Evolutionary conservation across 106 monocot genomes (phyloP).

Genomic region (Dendrobium officinale): DNA sequence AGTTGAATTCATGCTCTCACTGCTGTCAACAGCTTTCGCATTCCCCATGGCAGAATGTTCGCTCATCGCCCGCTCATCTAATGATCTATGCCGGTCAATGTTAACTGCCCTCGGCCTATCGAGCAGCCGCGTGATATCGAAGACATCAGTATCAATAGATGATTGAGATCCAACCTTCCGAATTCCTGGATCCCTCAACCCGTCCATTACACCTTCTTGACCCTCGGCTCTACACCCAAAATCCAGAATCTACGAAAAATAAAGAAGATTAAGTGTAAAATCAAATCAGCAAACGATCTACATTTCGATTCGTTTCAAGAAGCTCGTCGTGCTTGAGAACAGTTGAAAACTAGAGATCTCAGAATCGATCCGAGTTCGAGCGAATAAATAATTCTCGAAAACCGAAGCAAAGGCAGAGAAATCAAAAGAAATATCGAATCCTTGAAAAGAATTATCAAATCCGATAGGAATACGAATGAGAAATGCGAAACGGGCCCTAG

Average conservation of each 20-base stretch:
- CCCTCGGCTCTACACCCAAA: background rate
- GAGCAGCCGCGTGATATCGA: conserved; percentile 35
- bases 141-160: conserved; percentile 31
- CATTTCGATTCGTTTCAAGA: background rate
- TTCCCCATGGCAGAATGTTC: conserved; percentile 44
- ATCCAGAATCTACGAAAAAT: background rate
- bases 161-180: conserved; percentile 37
- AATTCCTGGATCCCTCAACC: background rate
- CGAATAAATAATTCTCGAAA: background rate
- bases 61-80: conserved; percentile 66
- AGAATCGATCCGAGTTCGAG: background rate
- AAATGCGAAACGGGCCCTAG: background rate
- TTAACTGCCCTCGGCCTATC: conserved; percentile 40
- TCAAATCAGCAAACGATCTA: background rate
- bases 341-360: background rate
- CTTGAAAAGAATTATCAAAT: background rate
- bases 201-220: conserved; percentile 15
- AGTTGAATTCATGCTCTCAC: conserved; percentile 55
- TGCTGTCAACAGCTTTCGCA: conserved; percentile 29
- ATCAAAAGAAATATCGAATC: background rate
- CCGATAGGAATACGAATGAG: background rate
- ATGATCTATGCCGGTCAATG: conserved; percentile 81
- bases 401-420: background rate
- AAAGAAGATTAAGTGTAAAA: background rate
- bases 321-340: background rate